Evolutionary conservation across 2,329 filamentous ascomycete species (phyloP), one percentile per base, ranked within the genome.

Genomic region (Fusarium sp.): DNA sequence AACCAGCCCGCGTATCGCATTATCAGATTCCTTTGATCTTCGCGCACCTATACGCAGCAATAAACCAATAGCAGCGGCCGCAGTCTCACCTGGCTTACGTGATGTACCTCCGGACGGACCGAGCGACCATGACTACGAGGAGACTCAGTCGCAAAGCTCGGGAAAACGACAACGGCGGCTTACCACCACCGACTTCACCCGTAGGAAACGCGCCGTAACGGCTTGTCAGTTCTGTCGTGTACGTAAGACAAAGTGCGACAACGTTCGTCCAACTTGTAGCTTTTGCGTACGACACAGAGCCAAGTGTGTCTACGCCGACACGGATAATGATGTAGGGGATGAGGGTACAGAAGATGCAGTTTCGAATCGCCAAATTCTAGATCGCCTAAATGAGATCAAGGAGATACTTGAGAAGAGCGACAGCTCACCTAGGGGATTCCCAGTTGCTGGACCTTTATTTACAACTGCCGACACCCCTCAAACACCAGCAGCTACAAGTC

Each of bases 161-260:
- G 33, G 34, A 4, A 45, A 54, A 38, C 26, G 40, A 46, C 33
- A 60, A 33, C 33, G 45, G 26, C 13, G 34, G 8, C 36, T 46
- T 5, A 39, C 22, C 8, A 68, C 55, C 5, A 31, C 39, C 6
- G 42, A 63, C 14, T 66, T 58, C 39, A 62, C 53, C 5, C 52
- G 43, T 38, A 59, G 59, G 17, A 70, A 61, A 46, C 55, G 66
- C n/a, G 58, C 50, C n/a, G 48, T 65, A 4, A 43, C 48, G 3
- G 44, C 58, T 5, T 70, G 58, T 24, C 54, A 69, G n/a, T 67
- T 64, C 48, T 71, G 66, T n/a, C 58, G 68, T 48, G 51, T 57
- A n/a, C 44, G 56, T 5, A 64, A 70, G 45, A 54, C 55, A 31
- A 60, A 61, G 40, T 72, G 70, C 44, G 58, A 69, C 38, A 69